These are phyloP conservation scores for Scheffersomyces coipomensis DNA, from an alignment of 805 yeast species.

Conservation along the genomic window DNA sequence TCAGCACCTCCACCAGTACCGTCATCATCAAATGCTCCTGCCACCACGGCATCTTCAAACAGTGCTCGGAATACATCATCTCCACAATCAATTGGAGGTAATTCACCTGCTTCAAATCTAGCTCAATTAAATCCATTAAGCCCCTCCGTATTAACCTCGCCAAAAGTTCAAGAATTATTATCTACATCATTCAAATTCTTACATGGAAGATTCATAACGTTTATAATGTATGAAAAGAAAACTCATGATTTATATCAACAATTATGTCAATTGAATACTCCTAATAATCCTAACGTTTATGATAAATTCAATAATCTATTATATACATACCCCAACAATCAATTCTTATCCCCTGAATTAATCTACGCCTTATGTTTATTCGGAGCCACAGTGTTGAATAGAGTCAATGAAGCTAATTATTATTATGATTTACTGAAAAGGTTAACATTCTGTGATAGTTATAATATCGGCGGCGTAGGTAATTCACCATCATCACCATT, in stretches of 20 bases:
- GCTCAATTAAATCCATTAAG: neutral
- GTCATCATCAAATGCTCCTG: neutral
- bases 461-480: neutral
- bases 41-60: neutral
- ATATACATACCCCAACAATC: slow-evolving; percentile 2
- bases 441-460: neutral
- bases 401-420: slow-evolving; percentile 1
- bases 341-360: slow-evolving; percentile 4
- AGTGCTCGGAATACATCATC: neutral
- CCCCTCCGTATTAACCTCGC: neutral
- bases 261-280: neutral
- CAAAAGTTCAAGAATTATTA: slow-evolving; percentile 1
- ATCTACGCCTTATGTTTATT: slow-evolving; percentile 1
- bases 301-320: neutral
- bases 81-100: neutral
- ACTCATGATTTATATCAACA: neutral
- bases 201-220: neutral
- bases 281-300: neutral
- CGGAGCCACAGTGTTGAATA: slow-evolving; percentile 1
- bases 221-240: neutral
- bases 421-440: slow-evolving; percentile 1
- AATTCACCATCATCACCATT: neutral
- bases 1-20: neutral
- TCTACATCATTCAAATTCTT: neutral
- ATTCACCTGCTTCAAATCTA: neutral